Base-by-base conservation (phyloP, 2,329 filamentous ascomycete species). In the Beauveria sp. region DNA sequence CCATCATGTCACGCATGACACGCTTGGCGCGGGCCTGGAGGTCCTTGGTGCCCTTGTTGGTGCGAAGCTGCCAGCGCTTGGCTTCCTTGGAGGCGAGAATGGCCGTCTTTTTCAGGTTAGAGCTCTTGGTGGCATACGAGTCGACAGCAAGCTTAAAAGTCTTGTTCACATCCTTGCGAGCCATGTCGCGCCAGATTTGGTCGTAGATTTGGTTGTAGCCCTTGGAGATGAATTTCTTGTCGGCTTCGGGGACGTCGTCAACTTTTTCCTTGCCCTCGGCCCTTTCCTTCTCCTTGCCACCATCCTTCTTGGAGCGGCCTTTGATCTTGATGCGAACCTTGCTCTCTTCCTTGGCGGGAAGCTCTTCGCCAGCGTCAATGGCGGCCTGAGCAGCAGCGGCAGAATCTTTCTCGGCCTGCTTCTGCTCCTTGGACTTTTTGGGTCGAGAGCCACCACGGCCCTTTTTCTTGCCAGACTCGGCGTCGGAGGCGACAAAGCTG, bases 1-100 rank as follows among this genome's bases (percentile, higher is more conserved):
- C 87, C 84, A 97, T 95, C 95, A 99, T 99, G 77, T 99, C 95
- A 72, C 95, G 87, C 95, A 99, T 99, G 63, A 93, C 93, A 67
- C 95, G 89, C 81, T 99, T 99, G 62, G 95, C 95, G 53, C 95
- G 87, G 47, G 95, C 95, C 73, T 98, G 95, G 4, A 96, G 90
- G 74, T 99, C 95, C 75, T 99, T 99, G 73, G 90, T 95, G 71
- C 93, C 96, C 82, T 99, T 98, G 80, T 99, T 99, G 59, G 95
- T 99, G 47, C 92, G 89, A 63, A 96, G 85, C 74, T 99, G 96
- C 95, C 95, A 99, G 70, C 96, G 84, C 71, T 96, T 92, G 59
- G 95, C 93, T 77, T 99, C 95, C 73, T 99, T 99, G 64, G 93
- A 96, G 8, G 95, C 95, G 46, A 99, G 80, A 68, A 98, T 93